phyloP scores from a whole-genome alignment of 345 rosid genomes.

The Melastoma malabathricum region DNA sequence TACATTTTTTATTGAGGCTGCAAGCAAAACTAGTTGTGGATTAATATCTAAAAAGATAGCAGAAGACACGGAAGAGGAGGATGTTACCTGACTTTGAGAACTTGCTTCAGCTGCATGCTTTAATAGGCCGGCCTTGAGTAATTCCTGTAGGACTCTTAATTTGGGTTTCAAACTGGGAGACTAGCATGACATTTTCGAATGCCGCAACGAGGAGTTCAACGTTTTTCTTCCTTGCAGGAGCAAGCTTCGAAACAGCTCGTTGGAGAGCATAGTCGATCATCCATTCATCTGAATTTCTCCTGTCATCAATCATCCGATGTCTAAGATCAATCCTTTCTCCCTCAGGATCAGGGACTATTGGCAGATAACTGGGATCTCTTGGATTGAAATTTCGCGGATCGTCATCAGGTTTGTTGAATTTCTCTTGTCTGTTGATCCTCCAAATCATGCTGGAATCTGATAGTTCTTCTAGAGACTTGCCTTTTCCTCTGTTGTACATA shows the following conservation, averaged over 20 bases:
- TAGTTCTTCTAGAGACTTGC: slow-evolving; percentile 20
- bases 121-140: slow-evolving; percentile 41
- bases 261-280: slow-evolving; percentile 82
- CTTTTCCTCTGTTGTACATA: slow-evolving; percentile 9
- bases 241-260: slow-evolving; percentile 62
- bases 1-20: background rate
- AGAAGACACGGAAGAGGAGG: background rate
- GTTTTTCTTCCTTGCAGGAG: slow-evolving; percentile 64
- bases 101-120: slow-evolving; percentile 20
- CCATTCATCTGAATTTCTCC: slow-evolving; percentile 81
- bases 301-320: slow-evolving; percentile 63
- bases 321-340: slow-evolving; percentile 61
- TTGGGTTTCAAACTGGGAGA: slow-evolving; percentile 24
- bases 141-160: slow-evolving; percentile 22
- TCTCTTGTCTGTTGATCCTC: slow-evolving; percentile 25
- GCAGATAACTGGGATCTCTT: slow-evolving; percentile 67
- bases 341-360: slow-evolving; percentile 39
- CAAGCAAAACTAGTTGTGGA: background rate
- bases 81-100: background rate
- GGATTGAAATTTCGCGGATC: slow-evolving; percentile 48
- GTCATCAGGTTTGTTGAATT: slow-evolving; percentile 14
- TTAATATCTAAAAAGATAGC: background rate
- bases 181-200: slow-evolving; percentile 67
- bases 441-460: slow-evolving; percentile 7
- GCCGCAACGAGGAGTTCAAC: slow-evolving; percentile 93